A percentile compares a stretch with the other conserved stretches of the same genome.
These are phyloP conservation scores for Hypomontagnella monticulosa DNA, from an alignment of 495 filamentous ascomycete genomes.

Conservation along the genomic window DNA sequence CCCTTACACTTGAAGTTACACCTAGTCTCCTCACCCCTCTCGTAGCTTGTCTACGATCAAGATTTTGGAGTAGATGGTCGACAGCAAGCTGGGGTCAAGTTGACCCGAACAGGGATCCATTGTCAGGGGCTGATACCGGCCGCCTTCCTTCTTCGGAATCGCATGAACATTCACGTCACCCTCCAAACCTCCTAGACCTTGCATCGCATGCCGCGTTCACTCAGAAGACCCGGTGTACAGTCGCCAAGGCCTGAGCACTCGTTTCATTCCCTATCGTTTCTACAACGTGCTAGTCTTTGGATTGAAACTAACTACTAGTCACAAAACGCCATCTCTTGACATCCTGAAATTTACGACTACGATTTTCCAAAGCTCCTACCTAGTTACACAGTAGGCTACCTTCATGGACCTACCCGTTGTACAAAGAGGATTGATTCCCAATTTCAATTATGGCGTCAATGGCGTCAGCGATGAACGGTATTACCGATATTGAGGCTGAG, in stretches of 20 bases:
- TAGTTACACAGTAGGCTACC: background rate
- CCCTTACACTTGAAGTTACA: background rate
- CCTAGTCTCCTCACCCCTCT: constrained; percentile 3
- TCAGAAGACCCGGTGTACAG: background rate
- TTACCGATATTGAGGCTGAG: constrained; percentile 37
- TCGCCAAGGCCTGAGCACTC: background rate
- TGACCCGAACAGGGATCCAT: constrained; percentile 19
- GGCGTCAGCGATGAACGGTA: constrained; percentile 20
- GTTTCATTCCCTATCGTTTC: constrained; percentile 25
- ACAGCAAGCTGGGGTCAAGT: constrained; percentile 17
- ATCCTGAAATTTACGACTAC: background rate
- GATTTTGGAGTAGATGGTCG: constrained; percentile 13
- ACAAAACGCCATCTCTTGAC: too few species aligned
- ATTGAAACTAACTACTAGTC: constrained; percentile 2
- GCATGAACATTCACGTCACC: constrained; percentile 35
- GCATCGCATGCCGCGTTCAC: constrained; percentile 7
- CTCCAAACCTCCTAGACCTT: background rate
- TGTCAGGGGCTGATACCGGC: constrained; percentile 19
- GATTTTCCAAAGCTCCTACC: background rate
- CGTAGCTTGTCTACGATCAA: constrained; percentile 5
- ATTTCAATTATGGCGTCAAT: background rate
- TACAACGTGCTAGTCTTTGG: constrained; percentile 26
- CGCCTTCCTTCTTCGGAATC: constrained; percentile 44
- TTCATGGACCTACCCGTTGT: background rate
- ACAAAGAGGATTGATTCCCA: background rate